A percentile compares a stretch with the other conserved stretches of the same genome.
phyloP scores from a whole-genome alignment of 352 stramenopile genomes.

The Pilasporangium apinafurcum region DNA sequence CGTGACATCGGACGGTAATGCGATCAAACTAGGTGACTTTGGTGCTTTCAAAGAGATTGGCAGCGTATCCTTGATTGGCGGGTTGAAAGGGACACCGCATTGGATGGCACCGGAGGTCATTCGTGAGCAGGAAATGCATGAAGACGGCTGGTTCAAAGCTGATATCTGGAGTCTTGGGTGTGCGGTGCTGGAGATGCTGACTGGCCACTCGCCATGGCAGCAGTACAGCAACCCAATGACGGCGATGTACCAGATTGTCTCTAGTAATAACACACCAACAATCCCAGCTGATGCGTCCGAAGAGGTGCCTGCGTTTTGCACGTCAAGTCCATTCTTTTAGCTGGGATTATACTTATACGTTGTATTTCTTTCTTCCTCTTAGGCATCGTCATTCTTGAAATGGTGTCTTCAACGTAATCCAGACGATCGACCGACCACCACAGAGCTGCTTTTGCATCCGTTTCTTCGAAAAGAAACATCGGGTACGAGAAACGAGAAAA shows the following conservation, averaged over 20 bases:
- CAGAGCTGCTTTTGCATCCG: conserved; percentile 85
- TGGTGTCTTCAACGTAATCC: conserved; percentile 64
- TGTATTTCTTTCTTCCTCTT: not conserved
- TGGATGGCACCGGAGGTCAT: conserved; percentile 93
- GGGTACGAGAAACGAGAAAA: not conserved
- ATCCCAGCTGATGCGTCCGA: conserved; percentile 47
- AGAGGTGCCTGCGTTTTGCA: conserved; percentile 31
- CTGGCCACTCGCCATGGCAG: conserved; percentile 82
- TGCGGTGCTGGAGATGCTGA: conserved; percentile 92
- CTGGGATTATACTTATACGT: not conserved
- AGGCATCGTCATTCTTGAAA: conserved; percentile 53
- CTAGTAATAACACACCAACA: conserved; percentile 51
- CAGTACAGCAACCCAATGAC: conserved; percentile 87
- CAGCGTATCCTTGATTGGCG: conserved; percentile 55
- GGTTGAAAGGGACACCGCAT: conserved; percentile 85
- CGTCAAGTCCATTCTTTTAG: too few species aligned
- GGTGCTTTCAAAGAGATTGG: conserved; percentile 71
- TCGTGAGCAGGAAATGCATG: conserved; percentile 33
- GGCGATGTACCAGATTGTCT: conserved; percentile 89
- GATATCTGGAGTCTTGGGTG: conserved; percentile 93
- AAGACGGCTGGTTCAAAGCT: conserved; percentile 81
- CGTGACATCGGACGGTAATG: conserved; percentile 19
- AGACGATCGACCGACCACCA: conserved; percentile 72
- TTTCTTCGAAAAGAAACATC: conserved; percentile 64
- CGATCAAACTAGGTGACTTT: conserved; percentile 77